Evolutionary conservation across 2,329 filamentous ascomycete species (phyloP).

Genomic region (Onygenales sp.): DNA sequence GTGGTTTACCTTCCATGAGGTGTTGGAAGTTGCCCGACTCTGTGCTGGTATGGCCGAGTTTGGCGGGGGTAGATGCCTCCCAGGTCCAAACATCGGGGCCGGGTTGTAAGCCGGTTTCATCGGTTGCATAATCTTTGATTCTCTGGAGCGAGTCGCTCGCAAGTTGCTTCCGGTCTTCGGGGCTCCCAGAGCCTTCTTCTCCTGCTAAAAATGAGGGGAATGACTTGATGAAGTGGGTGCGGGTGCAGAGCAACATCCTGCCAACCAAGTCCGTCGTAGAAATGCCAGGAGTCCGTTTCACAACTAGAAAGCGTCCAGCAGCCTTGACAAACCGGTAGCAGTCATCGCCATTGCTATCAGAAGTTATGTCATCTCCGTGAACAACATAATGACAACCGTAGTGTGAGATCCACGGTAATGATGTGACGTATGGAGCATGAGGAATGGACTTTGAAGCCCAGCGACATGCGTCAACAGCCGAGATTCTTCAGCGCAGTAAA

Average conservation of each 20-base stretch:
- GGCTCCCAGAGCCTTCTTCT: constrained; percentile 60
- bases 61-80: constrained; percentile 27
- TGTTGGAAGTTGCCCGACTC: constrained; percentile 57
- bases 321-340: constrained; percentile 97
- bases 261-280: constrained; percentile 97
- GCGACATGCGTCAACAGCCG: constrained; percentile 87
- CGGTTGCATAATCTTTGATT: constrained; percentile 78
- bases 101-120: constrained; percentile 67
- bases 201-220: constrained; percentile 60
- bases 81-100: constrained; percentile 83
- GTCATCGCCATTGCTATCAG: constrained; percentile 84
- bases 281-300: constrained; percentile 91
- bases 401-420: constrained; percentile 85
- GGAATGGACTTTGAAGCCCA: constrained; percentile 83
- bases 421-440: constrained; percentile 87
- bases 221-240: constrained; percentile 81
- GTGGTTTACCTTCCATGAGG: constrained; percentile 61
- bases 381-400: constrained; percentile 95
- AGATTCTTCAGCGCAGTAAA: constrained; percentile 46
- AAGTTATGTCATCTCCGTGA: constrained; percentile 95
- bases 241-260: constrained; percentile 93
- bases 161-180: constrained; percentile 54
- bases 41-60: constrained; percentile 34
- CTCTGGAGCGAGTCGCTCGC: constrained; percentile 64
- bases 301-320: constrained; percentile 87